phyloP scores from a whole-genome alignment of 192 early-diverging fungal species.

The Coemansia sp. region DNA sequence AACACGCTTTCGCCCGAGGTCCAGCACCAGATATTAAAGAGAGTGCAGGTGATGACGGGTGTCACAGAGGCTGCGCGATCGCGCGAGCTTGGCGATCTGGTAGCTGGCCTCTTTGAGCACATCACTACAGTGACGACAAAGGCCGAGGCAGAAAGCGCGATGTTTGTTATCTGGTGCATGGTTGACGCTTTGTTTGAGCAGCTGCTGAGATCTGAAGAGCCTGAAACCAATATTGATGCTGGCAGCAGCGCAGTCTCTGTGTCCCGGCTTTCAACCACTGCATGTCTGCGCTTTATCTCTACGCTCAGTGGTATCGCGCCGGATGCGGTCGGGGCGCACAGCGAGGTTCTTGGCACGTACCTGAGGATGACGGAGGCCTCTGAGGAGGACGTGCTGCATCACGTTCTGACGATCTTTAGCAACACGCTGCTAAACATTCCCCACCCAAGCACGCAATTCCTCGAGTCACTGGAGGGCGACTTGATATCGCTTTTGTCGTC shows the following conservation, averaged over 20 bases:
- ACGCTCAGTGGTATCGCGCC: conserved; percentile 58
- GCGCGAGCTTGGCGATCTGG: conserved; percentile 28
- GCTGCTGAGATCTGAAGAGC: conserved; percentile 65
- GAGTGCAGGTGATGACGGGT: conserved; percentile 49
- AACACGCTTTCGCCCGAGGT: conserved; percentile 39
- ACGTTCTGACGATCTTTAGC: conserved; percentile 56
- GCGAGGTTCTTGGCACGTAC: conserved; percentile 53
- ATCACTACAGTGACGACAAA: conserved; percentile 33
- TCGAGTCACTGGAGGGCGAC: conserved; percentile 59
- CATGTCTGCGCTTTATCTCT: conserved; percentile 53
- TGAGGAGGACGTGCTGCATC: conserved; percentile 55
- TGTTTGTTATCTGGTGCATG: conserved; percentile 60
- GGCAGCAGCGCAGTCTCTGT: neutral
- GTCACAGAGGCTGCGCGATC: conserved; percentile 30
- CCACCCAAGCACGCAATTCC: conserved; percentile 56
- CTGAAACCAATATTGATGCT: conserved; percentile 11
- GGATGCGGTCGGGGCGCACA: conserved; percentile 53
- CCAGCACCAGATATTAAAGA: conserved; percentile 42
- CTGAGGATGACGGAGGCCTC: conserved; percentile 49
- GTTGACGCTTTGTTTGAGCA: conserved; percentile 76
- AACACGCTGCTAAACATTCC: conserved; percentile 48
- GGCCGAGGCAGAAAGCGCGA: conserved; percentile 52
- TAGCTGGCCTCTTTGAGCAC: conserved; percentile 34
- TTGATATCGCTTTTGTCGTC: conserved; percentile 58
- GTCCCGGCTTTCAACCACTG: conserved; percentile 13